A percentile compares a stretch with the other conserved stretches of the same genome.
Evolutionary conservation across 768 basidiomycete species (phyloP).

Genomic region (Boletus reticuloceps): DNA sequence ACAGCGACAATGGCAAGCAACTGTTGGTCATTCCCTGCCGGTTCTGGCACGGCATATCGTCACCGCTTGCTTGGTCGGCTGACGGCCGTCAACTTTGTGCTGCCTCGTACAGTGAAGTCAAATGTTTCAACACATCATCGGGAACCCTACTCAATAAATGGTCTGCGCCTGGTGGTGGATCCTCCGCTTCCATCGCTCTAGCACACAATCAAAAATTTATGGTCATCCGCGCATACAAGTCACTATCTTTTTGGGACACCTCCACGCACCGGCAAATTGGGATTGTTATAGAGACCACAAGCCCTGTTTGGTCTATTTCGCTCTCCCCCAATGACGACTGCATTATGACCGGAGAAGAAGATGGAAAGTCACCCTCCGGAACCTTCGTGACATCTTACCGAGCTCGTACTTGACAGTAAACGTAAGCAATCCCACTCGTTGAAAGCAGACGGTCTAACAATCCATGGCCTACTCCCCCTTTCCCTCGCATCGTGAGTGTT

Average conservation of each 20-base stretch:
- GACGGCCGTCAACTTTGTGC: neutral
- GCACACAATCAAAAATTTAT: too few species aligned
- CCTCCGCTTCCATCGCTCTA: neutral
- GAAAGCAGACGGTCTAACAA: neutral
- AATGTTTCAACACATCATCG: neutral
- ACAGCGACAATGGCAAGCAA: neutral
- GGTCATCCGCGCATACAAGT: rapidly evolving
- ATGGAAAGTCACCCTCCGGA: neutral
- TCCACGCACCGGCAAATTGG: neutral
- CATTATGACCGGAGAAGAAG: neutral
- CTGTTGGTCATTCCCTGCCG: neutral
- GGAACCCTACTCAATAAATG: too few species aligned
- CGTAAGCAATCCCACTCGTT: neutral
- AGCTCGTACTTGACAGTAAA: neutral
- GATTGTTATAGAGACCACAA: too few species aligned
- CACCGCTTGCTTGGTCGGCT: neutral
- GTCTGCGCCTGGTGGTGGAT: too few species aligned
- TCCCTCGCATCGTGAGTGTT: neutral
- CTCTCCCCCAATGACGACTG: neutral
- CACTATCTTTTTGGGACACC: neutral
- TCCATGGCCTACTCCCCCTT: too few species aligned
- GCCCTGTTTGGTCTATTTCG: too few species aligned
- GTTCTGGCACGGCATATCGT: rapidly evolving
- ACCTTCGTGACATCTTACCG: neutral
- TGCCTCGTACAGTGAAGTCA: neutral